Evolutionary conservation across 176 grass and related monocot species (phyloP).

Genomic region (Melocanna baccifera): DNA sequence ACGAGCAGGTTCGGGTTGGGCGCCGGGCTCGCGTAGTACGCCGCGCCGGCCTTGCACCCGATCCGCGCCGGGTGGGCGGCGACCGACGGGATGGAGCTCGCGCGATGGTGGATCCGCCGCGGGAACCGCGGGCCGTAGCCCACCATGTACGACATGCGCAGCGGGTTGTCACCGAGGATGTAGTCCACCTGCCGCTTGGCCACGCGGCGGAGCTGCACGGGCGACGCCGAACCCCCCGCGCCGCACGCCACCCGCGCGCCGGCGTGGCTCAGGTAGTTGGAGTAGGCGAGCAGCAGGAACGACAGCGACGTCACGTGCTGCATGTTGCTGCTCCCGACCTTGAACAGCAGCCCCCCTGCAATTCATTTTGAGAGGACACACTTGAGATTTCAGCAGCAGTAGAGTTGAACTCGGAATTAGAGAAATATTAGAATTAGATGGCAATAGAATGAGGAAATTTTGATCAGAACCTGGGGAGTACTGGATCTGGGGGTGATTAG

Average conservation of each 20-base stretch:
- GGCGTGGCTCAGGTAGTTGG: constrained; percentile 77
- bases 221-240: constrained; percentile 31
- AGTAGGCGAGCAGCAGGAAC: constrained; percentile 75
- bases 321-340: constrained; percentile 76
- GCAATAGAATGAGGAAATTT: too few relatives aligned
- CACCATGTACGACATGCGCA: constrained; percentile 77
- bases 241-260: constrained; percentile 56
- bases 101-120: constrained; percentile 59
- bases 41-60: constrained; percentile 42
- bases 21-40: constrained; percentile 32
- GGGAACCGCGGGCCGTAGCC: constrained; percentile 52
- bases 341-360: constrained; percentile 63
- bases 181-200: constrained; percentile 79
- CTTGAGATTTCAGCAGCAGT: not conserved
- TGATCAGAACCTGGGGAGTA: constrained; percentile 35
- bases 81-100: constrained; percentile 47
- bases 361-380: not conserved
- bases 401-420: not conserved
- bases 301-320: constrained; percentile 82
- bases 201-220: constrained; percentile 50
- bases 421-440: not conserved
- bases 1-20: constrained; percentile 66
- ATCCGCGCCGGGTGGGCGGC: constrained; percentile 29
- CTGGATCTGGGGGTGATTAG: constrained; percentile 50
- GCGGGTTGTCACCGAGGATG: constrained; percentile 68